Percentiles rank a stretch among this genome's conserved stretches.
Conservation (phyloP, 1,139 yeast genomes). For the Pichia sp. region DNA sequence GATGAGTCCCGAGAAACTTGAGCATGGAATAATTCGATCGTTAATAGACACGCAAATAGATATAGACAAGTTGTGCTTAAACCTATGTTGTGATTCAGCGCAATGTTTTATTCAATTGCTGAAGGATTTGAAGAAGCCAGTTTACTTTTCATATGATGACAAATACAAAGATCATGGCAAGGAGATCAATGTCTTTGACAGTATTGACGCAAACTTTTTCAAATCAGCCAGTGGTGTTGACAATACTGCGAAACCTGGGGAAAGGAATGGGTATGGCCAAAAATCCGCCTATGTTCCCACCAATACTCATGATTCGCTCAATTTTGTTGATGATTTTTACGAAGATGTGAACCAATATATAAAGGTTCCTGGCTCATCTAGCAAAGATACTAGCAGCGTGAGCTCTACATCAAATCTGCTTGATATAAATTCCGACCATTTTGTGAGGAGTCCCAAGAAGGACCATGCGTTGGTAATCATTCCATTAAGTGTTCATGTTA, state of each 20-base stretch:
- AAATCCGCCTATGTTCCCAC: too few relatives aligned
- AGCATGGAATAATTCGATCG: slow-evolving; percentile 31
- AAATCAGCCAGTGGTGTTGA: neutral
- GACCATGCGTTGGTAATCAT: slow-evolving; percentile 10
- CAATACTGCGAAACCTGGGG: too few relatives aligned
- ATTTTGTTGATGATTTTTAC: slow-evolving; percentile 25
- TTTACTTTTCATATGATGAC: slow-evolving; percentile 49
- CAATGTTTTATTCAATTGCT: slow-evolving; percentile 61
- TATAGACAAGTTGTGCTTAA: slow-evolving; percentile 29
- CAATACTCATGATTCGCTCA: slow-evolving; percentile 8
- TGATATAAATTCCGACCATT: slow-evolving; percentile 42
- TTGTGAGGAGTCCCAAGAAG: slow-evolving; percentile 20
- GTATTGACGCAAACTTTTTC: slow-evolving; percentile 30
- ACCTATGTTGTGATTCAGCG: slow-evolving; percentile 80
- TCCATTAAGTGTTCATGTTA: slow-evolving; percentile 24
- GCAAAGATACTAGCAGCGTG: slow-evolving; percentile 9
- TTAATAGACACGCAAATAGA: slow-evolving; percentile 18
- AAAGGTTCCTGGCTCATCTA: neutral
- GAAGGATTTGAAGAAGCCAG: slow-evolving; percentile 66
- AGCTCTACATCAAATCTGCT: slow-evolving; percentile 11
- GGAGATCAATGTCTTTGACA: slow-evolving; percentile 42
- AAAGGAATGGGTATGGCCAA: too few relatives aligned
- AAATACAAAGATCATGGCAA: slow-evolving; percentile 20
- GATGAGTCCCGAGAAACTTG: neutral
- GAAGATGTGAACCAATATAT: slow-evolving; percentile 9